Conservation (phyloP, 1,284 basidiomycete species). For the Ustilago curta region DNA sequence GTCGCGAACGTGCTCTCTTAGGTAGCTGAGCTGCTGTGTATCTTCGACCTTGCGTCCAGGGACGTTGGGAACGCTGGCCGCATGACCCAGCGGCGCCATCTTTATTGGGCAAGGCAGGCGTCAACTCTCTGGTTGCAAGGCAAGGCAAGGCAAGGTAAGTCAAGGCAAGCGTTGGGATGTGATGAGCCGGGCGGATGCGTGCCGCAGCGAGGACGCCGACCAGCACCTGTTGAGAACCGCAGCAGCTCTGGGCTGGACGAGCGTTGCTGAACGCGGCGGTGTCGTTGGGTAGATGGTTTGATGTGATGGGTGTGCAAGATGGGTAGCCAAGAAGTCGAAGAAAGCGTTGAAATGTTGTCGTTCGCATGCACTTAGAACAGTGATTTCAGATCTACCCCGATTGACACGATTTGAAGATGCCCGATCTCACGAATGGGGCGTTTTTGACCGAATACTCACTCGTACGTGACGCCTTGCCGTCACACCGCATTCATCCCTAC, state of each 20-base stretch:
- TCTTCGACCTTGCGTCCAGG: slow-evolving; percentile 46
- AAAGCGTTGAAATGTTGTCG: not conserved
- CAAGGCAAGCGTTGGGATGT: too few species aligned
- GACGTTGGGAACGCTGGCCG: slow-evolving; percentile 44
- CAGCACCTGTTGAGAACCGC: slow-evolving; percentile 1
- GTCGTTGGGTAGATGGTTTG: not conserved
- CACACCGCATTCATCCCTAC: too few species aligned
- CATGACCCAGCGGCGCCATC: slow-evolving; percentile 48
- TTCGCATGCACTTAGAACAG: too few species aligned
- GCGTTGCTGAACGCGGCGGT: not conserved
- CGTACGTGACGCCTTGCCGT: too few species aligned
- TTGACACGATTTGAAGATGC: too few species aligned
- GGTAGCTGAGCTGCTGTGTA: slow-evolving; percentile 27
- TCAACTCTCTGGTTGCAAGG: not conserved
- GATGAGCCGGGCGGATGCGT: not conserved
- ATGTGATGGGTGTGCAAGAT: not conserved
- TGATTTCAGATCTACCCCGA: too few species aligned
- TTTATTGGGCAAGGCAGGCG: not conserved
- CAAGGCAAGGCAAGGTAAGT: too few species aligned
- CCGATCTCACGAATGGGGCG: too few species aligned
- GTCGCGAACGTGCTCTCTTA: slow-evolving; percentile 47
- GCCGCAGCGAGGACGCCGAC: slow-evolving; percentile 5
- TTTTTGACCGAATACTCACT: too few species aligned
- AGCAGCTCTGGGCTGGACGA: slow-evolving; percentile 3
- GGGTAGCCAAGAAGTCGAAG: not conserved